Conservation (phyloP, 2,329 filamentous ascomycete species). For the Lasiodiplodia hormozganensis region DNA sequence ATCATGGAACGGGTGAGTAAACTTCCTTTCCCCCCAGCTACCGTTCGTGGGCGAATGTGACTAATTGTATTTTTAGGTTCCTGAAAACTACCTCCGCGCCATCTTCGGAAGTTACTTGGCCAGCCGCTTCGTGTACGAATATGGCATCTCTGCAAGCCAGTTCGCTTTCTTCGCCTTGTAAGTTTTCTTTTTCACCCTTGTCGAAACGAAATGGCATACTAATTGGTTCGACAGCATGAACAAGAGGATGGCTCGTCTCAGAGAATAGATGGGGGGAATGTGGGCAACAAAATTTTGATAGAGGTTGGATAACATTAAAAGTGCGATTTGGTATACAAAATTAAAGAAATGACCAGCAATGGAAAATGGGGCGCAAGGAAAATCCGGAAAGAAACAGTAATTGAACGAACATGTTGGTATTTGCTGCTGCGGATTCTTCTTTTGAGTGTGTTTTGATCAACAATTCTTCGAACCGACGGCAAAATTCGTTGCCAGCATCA, state of each 20-base stretch:
- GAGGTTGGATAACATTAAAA: background rate
- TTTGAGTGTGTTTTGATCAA: background rate
- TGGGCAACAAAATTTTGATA: background rate
- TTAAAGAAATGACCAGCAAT: background rate
- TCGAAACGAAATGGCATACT: background rate
- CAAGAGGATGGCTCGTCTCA: constrained; percentile 28
- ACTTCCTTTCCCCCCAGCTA: background rate
- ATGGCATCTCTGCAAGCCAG: constrained; percentile 89
- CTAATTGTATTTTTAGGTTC: constrained; percentile 62
- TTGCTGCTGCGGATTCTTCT: background rate
- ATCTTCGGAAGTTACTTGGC: constrained; percentile 97
- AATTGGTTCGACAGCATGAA: constrained; percentile 7
- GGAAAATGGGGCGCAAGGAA: background rate
- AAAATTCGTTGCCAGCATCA: too few relatives aligned
- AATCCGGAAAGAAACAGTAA: background rate
- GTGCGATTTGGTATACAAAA: background rate
- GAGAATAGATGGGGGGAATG: background rate
- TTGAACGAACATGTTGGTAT: background rate
- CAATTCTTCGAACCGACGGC: too few relatives aligned
- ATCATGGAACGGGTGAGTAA: constrained; percentile 76
- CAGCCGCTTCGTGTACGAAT: constrained; percentile 94
- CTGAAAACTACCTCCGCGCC: constrained; percentile 87
- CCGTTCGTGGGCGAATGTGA: constrained; percentile 28
- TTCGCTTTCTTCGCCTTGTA: constrained; percentile 96
- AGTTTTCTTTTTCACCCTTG: background rate